Evolutionary conservation across 805 yeast species (phyloP).

Genomic region (Candida broadrunensis): DNA sequence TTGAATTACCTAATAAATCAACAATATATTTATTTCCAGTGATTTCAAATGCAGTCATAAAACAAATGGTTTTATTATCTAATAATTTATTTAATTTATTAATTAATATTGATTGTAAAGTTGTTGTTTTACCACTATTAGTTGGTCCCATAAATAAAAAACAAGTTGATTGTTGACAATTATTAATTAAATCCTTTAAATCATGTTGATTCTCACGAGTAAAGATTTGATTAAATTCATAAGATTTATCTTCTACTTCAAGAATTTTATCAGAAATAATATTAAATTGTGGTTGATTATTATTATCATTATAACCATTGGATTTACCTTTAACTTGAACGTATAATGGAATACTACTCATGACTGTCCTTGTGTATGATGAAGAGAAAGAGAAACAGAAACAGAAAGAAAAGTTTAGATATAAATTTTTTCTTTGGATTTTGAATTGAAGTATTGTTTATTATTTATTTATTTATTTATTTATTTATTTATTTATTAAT

Average conservation of each 20-base stretch:
- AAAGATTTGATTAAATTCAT: slow-evolving; percentile 20
- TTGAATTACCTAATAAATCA: slow-evolving; percentile 19
- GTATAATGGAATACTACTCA: slow-evolving; percentile 18
- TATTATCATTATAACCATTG: neutral
- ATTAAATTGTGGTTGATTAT: slow-evolving; percentile 7
- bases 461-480: too few species aligned
- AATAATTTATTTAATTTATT: slow-evolving; percentile 8
- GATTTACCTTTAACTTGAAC: slow-evolving; percentile 19
- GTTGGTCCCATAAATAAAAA: slow-evolving; percentile 26
- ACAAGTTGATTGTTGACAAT: slow-evolving; percentile 5
- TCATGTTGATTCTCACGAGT: slow-evolving; percentile 3
- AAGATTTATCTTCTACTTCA: slow-evolving; percentile 15
- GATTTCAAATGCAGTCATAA: slow-evolving; percentile 25
- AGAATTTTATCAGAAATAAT: slow-evolving; percentile 12
- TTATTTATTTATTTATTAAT: too few species aligned
- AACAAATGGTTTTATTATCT: slow-evolving; percentile 4
- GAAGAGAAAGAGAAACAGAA: too few species aligned
- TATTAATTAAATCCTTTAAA: neutral
- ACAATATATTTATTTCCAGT: slow-evolving; percentile 19
- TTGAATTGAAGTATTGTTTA: too few species aligned
- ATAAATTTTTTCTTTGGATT: too few species aligned
- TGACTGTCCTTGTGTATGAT: too few species aligned
- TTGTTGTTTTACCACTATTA: slow-evolving; percentile 32
- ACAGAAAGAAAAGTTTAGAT: too few species aligned
- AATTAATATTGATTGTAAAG: slow-evolving; percentile 9